Evolutionary conservation across 2,329 filamentous ascomycete genomes (phyloP), one percentile per base, ranked within the genome.

Genomic region (Alternaria gaisen): DNA sequence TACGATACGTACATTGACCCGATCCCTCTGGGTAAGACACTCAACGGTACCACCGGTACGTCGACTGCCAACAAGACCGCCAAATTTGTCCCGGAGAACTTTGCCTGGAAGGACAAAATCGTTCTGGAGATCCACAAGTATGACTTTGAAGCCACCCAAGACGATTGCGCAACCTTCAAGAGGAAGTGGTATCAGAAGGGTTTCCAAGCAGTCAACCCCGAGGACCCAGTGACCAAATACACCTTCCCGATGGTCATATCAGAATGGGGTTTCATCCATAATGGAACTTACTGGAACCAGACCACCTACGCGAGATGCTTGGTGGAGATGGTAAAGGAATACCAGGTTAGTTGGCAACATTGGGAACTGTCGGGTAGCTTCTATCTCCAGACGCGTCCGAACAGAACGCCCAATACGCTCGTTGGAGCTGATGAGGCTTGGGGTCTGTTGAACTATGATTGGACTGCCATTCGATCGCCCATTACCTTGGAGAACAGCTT

Each of bases 321-420:
- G 41, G 61, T 75, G 8, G 71, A 76, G 48, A 76, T 76, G 73
- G 73, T 76, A 4, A 53, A 72, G 46, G 69, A 74, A 26, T 77
- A 73, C 40, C 55, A 73, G 52, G 68, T 75, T 18, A 62, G 70
- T 34, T 76, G 71, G 72, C 66, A 70, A 56, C 71, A 76, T 24
- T 77, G 72, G 74, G 72, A 74, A 41, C 53, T 77, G 2, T 71
- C 71, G 1, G 73, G 75, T 5, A 74, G 69, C 42, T 75, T 71
- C 40, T 75, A 74, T 40, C 63, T 75, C 18, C 83, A 83, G 80
- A 82, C 74, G 3, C 65, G 74, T 53, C 73, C 73, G 9, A 61
- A 63, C 6, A 63, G 73, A 16, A 66, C 61, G n/a, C 73, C 72
- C 0, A 58, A 56, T 2, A 75, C 71, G 2, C 69, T 77, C 9